These are phyloP conservation scores for Heritiera fomes DNA, from an alignment of 345 rosid species.

Conservation along the genomic window DNA sequence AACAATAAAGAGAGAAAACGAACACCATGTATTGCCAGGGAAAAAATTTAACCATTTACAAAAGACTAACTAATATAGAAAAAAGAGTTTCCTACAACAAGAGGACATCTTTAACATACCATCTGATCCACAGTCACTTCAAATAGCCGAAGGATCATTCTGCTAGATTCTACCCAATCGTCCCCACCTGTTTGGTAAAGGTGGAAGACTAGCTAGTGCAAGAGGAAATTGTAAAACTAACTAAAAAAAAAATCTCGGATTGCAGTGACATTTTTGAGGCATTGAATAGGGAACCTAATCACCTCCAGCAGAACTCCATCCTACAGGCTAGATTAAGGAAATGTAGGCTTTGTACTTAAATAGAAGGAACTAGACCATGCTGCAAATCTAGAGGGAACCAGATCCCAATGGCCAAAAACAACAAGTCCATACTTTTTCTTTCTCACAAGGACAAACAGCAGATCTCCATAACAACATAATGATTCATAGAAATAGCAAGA, in stretches of 20 bases:
- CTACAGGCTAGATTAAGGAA: not conserved
- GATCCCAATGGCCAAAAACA: not conserved
- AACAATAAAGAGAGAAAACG: slow-evolving; percentile 1
- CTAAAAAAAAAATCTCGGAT: not conserved
- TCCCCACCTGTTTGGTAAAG: not conserved
- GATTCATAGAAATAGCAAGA: not conserved
- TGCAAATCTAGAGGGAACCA: slow-evolving; percentile 1
- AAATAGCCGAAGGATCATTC: not conserved
- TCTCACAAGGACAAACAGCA: not conserved
- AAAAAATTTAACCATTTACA: not conserved
- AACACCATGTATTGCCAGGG: not conserved
- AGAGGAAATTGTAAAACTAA: not conserved
- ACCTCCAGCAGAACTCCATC: not conserved
- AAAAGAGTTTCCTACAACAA: not conserved
- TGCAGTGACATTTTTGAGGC: not conserved
- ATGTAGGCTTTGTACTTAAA: not conserved
- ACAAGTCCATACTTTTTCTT: not conserved
- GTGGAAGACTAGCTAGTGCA: slow-evolving; percentile 3
- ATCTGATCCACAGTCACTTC: slow-evolving; percentile 3
- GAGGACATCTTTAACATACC: slow-evolving; percentile 1
- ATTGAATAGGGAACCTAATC: not conserved
- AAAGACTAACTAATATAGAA: slow-evolving; percentile 5
- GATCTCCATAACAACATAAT: not conserved
- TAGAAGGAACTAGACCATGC: not conserved
- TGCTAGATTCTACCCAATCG: slow-evolving; percentile 4